Evolutionary conservation across 768 basidiomycete species (phyloP).

Genomic region (Candolleomyces eurysporus): DNA sequence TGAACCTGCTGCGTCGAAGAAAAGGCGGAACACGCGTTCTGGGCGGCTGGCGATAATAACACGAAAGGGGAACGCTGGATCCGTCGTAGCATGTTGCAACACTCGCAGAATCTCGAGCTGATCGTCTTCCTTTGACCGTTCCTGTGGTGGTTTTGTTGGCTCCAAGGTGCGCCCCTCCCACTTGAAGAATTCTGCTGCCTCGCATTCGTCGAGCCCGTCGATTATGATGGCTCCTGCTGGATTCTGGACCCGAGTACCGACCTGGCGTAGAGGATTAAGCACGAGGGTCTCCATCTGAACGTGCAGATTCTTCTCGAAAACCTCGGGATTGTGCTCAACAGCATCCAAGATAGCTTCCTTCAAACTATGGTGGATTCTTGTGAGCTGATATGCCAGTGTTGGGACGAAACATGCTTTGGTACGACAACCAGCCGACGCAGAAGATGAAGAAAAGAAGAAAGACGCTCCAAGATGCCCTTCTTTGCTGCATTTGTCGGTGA

Average conservation of each 20-base stretch:
- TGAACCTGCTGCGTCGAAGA: not conserved
- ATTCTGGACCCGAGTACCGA: not conserved
- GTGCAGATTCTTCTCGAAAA: not conserved
- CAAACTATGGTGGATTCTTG: not conserved
- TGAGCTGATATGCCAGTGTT: slow-evolving; percentile 2
- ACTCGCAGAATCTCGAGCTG: slow-evolving; percentile 1
- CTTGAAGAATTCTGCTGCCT: not conserved
- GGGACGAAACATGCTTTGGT: not conserved
- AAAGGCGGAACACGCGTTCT: not conserved
- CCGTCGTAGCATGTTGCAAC: not conserved
- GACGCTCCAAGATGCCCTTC: slow-evolving; percentile 1
- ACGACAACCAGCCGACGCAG: not conserved
- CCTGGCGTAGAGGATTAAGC: not conserved
- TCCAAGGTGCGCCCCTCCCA: too few relatives aligned
- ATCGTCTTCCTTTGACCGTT: not conserved
- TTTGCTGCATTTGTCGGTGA: not conserved
- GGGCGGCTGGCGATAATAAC: slow-evolving; percentile 8
- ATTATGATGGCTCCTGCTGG: too few relatives aligned
- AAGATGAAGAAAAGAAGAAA: slow-evolving; percentile 11
- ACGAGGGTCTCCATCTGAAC: not conserved
- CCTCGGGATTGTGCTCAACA: not conserved
- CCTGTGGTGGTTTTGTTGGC: not conserved
- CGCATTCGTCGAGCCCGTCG: not conserved
- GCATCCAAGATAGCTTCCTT: not conserved
- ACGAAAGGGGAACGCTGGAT: not conserved